phyloP scores from a whole-genome alignment of 495 filamentous ascomycete species.

The Talaromyces nanjingensis region DNA sequence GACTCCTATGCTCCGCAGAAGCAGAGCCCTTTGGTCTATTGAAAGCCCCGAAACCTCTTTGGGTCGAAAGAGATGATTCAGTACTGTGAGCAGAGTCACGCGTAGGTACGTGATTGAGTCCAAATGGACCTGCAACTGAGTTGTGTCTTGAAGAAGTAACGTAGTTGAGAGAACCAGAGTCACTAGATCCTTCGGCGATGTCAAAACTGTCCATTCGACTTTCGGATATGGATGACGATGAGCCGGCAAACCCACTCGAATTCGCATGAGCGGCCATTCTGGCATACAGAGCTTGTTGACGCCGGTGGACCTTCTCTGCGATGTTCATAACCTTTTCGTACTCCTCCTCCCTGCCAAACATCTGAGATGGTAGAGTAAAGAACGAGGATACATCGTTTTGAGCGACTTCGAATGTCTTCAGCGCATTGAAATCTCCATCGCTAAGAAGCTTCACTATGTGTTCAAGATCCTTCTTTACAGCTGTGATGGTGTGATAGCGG shows the following conservation, averaged over 20 bases:
- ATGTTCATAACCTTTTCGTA: constrained; percentile 59
- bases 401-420: constrained; percentile 65
- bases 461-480: constrained; percentile 68
- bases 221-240: constrained; percentile 51
- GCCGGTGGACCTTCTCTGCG: constrained; percentile 62
- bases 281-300: constrained; percentile 45
- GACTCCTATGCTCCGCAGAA: constrained; percentile 30
- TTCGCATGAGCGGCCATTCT: constrained; percentile 29
- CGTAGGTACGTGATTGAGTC: constrained; percentile 24
- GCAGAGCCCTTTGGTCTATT: constrained; percentile 24
- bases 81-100: constrained; percentile 32
- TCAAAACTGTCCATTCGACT: constrained; percentile 48
- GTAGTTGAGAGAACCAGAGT: constrained; percentile 45
- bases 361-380: constrained; percentile 71
- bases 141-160: constrained; percentile 29
- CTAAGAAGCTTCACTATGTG: constrained; percentile 63
- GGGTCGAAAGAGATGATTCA: constrained; percentile 29
- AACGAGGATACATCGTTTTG: constrained; percentile 77
- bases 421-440: constrained; percentile 61
- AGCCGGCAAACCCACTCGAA: constrained; percentile 40
- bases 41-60: constrained; percentile 15
- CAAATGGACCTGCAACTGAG: constrained; percentile 26
- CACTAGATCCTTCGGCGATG: constrained; percentile 40
- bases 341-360: constrained; percentile 72
- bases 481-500: constrained; percentile 76